A percentile compares a stretch with the other conserved stretches of the same genome.
These are phyloP conservation scores for Pseudogymnoascus sp. DNA, from an alignment of 2,329 filamentous ascomycete species.

Conservation along the genomic window DNA sequence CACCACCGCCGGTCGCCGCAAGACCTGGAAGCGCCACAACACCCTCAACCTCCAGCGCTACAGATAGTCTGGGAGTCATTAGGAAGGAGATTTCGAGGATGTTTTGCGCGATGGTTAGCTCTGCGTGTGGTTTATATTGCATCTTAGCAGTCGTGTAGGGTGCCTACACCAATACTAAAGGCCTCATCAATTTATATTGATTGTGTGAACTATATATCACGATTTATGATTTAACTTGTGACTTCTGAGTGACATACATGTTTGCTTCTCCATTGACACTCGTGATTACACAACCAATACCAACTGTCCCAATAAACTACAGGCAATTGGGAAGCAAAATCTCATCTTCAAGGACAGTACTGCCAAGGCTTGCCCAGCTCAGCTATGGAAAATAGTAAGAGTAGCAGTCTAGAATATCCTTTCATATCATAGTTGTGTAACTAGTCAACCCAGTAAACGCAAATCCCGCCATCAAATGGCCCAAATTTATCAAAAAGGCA, in stretches of 20 bases:
- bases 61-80: constrained; percentile 49
- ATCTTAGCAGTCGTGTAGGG: constrained; percentile 5
- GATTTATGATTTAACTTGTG: constrained; percentile 7
- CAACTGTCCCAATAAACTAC: not conserved
- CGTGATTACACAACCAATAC: not conserved
- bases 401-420: constrained; percentile 6
- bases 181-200: constrained; percentile 9
- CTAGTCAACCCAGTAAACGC: not conserved
- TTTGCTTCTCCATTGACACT: not conserved
- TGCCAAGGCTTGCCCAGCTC: not conserved
- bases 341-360: not conserved
- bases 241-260: not conserved
- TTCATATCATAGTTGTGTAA: constrained; percentile 6
- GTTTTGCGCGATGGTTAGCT: constrained; percentile 6
- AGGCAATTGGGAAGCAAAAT: not conserved
- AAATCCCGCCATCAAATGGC: constrained; percentile 1
- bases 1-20: constrained; percentile 91
- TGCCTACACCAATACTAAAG: constrained; percentile 6
- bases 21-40: constrained; percentile 99
- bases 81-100: not conserved
- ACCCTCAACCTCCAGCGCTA: constrained; percentile 98
- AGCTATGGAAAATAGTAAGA: not conserved
- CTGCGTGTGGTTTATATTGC: constrained; percentile 4
- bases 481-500: constrained; percentile 3
- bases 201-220: constrained; percentile 9